Percentiles rank a stretch among this genome's conserved stretches.
These are phyloP conservation scores for Hysterangium stoloniferum DNA, from an alignment of 768 basidiomycete genomes.

Conservation along the genomic window DNA sequence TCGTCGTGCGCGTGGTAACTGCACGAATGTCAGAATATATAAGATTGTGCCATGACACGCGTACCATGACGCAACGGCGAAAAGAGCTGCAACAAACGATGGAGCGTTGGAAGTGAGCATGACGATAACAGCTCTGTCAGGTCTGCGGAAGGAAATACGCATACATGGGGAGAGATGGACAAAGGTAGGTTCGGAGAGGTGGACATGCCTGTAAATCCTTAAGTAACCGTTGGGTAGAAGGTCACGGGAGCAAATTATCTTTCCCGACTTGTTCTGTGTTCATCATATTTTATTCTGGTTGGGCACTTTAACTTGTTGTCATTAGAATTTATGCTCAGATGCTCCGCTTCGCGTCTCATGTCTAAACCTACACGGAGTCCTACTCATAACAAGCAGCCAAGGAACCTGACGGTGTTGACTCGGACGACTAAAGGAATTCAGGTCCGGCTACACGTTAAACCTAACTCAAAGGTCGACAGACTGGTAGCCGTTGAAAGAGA, in stretches of 20 bases:
- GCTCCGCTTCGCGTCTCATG: neutral
- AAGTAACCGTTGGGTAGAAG: too few relatives aligned
- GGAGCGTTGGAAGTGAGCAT: conserved; percentile 59
- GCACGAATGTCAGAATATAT: neutral
- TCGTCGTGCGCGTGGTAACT: conserved; percentile 77
- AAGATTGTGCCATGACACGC: conserved; percentile 14
- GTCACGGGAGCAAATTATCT: too few relatives aligned
- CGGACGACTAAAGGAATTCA: neutral
- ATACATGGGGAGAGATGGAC: conserved; percentile 78
- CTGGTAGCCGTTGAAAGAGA: neutral
- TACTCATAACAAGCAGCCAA: neutral
- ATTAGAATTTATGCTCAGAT: too few relatives aligned
- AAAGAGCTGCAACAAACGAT: conserved; percentile 75
- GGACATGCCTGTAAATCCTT: conserved; percentile 12
- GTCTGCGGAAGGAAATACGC: conserved; percentile 64
- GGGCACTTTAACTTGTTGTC: too few relatives aligned
- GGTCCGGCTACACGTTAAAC: conserved; percentile 1
- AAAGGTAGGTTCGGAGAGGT: conserved; percentile 45
- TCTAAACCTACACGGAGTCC: neutral
- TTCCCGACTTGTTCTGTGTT: too few relatives aligned
- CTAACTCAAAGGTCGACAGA: neutral
- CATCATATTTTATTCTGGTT: too few relatives aligned
- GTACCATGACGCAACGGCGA: conserved; percentile 76
- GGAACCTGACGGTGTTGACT: neutral
- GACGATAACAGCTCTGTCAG: conserved; percentile 50